Conservation (phyloP, 2,329 filamentous ascomycete genomes). For the Diaporthe sp. region DNA sequence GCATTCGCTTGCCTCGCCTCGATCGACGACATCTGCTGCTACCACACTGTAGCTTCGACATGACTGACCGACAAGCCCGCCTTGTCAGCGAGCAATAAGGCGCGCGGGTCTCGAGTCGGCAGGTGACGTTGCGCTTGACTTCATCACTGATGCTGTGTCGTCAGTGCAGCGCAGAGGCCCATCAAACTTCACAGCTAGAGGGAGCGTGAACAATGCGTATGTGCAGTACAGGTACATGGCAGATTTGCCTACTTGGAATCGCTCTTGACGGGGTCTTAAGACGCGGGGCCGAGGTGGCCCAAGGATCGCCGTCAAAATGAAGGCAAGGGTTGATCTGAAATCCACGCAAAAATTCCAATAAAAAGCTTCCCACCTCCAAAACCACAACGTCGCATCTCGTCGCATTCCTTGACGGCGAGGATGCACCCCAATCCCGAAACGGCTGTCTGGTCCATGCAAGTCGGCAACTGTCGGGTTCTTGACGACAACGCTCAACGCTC, state of each 20-base stretch:
- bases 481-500: neutral
- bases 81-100: constrained; percentile 10
- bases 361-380: neutral
- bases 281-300: constrained; percentile 28
- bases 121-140: constrained; percentile 29
- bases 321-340: constrained; percentile 11
- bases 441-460: constrained; percentile 27
- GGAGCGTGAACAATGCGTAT: constrained; percentile 9
- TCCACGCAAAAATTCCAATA: neutral
- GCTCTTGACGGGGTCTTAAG: constrained; percentile 5
- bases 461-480: constrained; percentile 30
- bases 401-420: constrained; percentile 8
- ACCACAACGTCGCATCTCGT: constrained; percentile 23
- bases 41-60: constrained; percentile 27
- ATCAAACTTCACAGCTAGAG: constrained; percentile 22
- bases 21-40: constrained; percentile 15
- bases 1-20: neutral
- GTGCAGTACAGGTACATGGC: constrained; percentile 21
- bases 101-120: constrained; percentile 28
- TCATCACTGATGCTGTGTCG: constrained; percentile 4
- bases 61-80: constrained; percentile 23
- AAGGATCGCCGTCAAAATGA: constrained; percentile 29
- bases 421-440: constrained; percentile 21
- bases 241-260: neutral
- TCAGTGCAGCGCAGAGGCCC: constrained; percentile 18